phyloP scores from a whole-genome alignment of 768 basidiomycete species.

The Tulasnella sp. region DNA sequence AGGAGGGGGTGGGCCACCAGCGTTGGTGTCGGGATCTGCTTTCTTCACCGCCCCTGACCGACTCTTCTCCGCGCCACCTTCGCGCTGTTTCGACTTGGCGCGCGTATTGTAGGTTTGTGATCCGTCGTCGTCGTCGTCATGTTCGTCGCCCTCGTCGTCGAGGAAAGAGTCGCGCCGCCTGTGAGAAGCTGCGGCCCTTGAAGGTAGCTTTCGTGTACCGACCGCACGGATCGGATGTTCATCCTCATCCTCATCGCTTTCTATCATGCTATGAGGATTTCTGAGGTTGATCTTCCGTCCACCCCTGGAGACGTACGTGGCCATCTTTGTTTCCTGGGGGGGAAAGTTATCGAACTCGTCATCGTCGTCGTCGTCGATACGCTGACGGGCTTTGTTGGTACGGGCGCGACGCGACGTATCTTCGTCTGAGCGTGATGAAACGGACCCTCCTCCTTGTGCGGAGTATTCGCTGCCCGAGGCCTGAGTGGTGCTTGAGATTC shows the following conservation, averaged over 20 bases:
- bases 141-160: conserved; percentile 26
- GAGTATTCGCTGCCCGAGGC: conserved; percentile 10
- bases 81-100: background rate
- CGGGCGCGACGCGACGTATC: conserved; percentile 3
- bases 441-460: background rate
- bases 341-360: conserved; percentile 4
- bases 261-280: conserved; percentile 1
- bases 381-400: background rate
- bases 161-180: conserved; percentile 12
- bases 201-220: background rate
- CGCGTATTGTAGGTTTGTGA: conserved; percentile 4
- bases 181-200: background rate
- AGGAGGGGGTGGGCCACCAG: background rate
- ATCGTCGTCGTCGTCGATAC: conserved; percentile 8
- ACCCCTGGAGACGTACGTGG: conserved; percentile 3
- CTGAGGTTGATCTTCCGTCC: conserved; percentile 8
- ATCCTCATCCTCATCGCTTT: conserved; percentile 16
- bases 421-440: conserved; percentile 6
- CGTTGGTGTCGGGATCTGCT: background rate
- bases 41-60: background rate
- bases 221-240: conserved; percentile 7
- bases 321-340: conserved; percentile 1
- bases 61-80: conserved; percentile 1
- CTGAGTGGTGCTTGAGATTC: background rate
- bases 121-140: conserved; percentile 30